A percentile compares a stretch with the other conserved stretches of the same genome.
Evolutionary conservation across 2,329 filamentous ascomycete species (phyloP).

Genomic region (Colletotrichum navitas): DNA sequence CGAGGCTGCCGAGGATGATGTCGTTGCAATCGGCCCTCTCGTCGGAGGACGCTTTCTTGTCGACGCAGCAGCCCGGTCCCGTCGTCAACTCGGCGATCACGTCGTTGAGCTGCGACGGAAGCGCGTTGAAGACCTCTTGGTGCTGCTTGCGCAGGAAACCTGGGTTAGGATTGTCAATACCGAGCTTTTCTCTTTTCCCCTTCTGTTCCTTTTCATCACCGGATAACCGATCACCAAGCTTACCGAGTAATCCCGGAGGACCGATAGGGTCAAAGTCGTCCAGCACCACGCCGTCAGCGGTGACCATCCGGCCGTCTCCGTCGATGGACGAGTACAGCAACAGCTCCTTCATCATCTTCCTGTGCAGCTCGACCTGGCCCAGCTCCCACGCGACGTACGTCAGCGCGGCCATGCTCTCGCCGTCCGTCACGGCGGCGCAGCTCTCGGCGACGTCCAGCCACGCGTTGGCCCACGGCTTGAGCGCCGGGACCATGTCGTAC

Average conservation of each 20-base stretch:
- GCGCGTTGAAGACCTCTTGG: neutral
- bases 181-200: neutral
- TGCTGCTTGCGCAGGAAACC: slow-evolving; percentile 13
- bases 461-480: slow-evolving; percentile 18
- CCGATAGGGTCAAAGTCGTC: slow-evolving; percentile 16
- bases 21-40: slow-evolving; percentile 14
- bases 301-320: slow-evolving; percentile 2
- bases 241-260: slow-evolving; percentile 19
- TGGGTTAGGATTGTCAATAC: neutral
- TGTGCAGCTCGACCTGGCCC: slow-evolving; percentile 20
- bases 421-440: neutral
- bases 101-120: slow-evolving; percentile 8
- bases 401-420: slow-evolving; percentile 7
- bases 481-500: slow-evolving; percentile 29
- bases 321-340: neutral
- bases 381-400: slow-evolving; percentile 24
- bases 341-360: slow-evolving; percentile 15
- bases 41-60: neutral
- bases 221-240: neutral
- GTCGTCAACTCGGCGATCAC: neutral
- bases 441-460: slow-evolving; percentile 18
- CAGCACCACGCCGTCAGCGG: slow-evolving; percentile 1
- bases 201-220: too few relatives aligned
- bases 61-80: neutral
- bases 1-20: slow-evolving; percentile 20